Conservation (phyloP, 768 basidiomycete genomes). For the Paxillus involutus region DNA sequence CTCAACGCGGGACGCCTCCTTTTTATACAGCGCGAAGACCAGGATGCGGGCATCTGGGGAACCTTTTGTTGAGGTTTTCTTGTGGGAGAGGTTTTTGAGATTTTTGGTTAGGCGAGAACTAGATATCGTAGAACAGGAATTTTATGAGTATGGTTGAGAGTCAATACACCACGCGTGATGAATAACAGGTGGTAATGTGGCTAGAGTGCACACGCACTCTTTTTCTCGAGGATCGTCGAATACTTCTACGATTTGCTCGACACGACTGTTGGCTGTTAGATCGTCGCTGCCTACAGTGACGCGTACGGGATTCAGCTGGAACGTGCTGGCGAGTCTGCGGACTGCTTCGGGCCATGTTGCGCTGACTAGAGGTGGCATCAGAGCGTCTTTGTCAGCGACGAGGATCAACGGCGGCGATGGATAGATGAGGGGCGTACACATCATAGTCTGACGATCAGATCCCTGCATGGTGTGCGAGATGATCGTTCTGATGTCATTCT, state of each 20-base stretch:
- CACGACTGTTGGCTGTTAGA: constrained; percentile 88
- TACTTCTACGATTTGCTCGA: constrained; percentile 92
- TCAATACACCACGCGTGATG: not conserved
- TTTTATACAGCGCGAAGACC: constrained; percentile 96
- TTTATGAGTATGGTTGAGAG: not conserved
- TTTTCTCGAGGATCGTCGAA: constrained; percentile 83
- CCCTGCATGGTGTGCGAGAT: constrained; percentile 72
- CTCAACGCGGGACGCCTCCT: constrained; percentile 91
- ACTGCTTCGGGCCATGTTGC: constrained; percentile 99
- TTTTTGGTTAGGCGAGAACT: constrained; percentile 62
- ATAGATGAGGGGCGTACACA: constrained; percentile 64
- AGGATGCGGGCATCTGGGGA: constrained; percentile 68
- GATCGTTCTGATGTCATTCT: constrained; percentile 93
- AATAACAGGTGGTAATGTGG: not conserved
- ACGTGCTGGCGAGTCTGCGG: constrained; percentile 82
- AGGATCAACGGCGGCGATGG: not conserved
- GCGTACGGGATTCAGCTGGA: constrained; percentile 80
- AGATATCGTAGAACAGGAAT: not conserved
- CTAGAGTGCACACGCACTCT: constrained; percentile 56
- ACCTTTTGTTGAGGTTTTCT: constrained; percentile 55
- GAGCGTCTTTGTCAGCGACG: not conserved
- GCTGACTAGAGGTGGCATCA: constrained; percentile 58
- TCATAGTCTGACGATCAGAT: constrained; percentile 83
- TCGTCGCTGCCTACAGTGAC: constrained; percentile 97
- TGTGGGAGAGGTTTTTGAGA: constrained; percentile 55